Percentiles rank a stretch among this genome's conserved stretches.
Evolutionary conservation across 2,329 filamentous ascomycete genomes (phyloP).

Genomic region (Lecanicillium sp.): DNA sequence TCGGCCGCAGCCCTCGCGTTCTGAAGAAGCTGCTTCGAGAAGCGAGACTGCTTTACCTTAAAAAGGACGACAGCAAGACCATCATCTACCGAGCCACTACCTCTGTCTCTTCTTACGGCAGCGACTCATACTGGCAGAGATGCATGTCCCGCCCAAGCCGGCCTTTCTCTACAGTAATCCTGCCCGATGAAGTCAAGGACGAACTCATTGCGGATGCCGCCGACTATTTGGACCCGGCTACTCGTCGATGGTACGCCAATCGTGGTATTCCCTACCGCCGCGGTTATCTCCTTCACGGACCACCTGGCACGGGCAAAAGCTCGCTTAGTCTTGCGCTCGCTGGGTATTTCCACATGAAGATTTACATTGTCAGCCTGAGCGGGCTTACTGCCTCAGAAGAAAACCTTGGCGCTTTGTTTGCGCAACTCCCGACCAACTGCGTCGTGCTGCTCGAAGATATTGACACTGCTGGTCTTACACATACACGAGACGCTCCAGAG

Average conservation of each 20-base stretch:
- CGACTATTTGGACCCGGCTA: constrained; percentile 55
- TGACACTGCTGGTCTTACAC: constrained; percentile 62
- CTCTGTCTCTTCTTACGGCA: constrained; percentile 22
- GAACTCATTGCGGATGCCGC: constrained; percentile 51
- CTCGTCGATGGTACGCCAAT: constrained; percentile 71
- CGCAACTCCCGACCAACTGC: constrained; percentile 58
- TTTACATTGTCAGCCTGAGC: constrained; percentile 64
- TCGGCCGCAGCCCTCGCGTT: constrained; percentile 50
- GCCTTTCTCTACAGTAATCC: constrained; percentile 57
- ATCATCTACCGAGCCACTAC: constrained; percentile 53
- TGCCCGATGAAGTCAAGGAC: constrained; percentile 52
- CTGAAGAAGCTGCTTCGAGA: constrained; percentile 56
- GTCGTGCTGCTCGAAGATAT: constrained; percentile 71
- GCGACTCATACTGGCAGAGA: constrained; percentile 48
- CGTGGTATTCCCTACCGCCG: constrained; percentile 79
- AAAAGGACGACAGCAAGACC: constrained; percentile 53
- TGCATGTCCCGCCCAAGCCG: constrained; percentile 53
- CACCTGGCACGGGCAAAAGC: constrained; percentile 73
- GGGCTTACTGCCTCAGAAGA: constrained; percentile 57
- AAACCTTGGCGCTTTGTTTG: constrained; percentile 54
- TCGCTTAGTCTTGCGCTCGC: constrained; percentile 63
- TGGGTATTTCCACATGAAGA: constrained; percentile 59
- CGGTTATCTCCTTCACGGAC: constrained; percentile 75
- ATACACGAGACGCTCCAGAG: constrained; percentile 38
- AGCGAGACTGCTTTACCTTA: constrained; percentile 44